Percentiles rank a stretch among this genome's conserved stretches.
Evolutionary conservation across 345 rosid genomes (phyloP).

Genomic region (Sapria himalayana): DNA sequence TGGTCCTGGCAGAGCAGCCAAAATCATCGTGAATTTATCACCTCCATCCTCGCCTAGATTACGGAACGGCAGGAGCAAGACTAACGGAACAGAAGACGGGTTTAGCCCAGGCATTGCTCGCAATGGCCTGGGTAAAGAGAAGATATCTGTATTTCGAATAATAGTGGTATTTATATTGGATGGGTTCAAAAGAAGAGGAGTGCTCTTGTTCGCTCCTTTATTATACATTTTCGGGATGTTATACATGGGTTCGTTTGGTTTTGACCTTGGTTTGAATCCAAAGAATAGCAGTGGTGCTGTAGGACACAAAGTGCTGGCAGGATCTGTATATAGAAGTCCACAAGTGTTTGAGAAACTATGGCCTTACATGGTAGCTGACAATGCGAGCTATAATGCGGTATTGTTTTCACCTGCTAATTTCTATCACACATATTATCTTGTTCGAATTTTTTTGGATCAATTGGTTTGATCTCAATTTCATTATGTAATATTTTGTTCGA

Average conservation of each 20-base stretch:
- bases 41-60: conserved; percentile 77
- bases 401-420: conserved; percentile 1
- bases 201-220: conserved; percentile 67
- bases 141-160: conserved; percentile 29
- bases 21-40: conserved; percentile 15
- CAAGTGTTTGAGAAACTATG: conserved; percentile 59
- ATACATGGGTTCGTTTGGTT: conserved; percentile 68
- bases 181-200: conserved; percentile 61
- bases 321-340: conserved; percentile 77
- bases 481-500: too few relatives aligned
- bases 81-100: not conserved
- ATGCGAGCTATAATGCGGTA: conserved; percentile 47
- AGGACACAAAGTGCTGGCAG: conserved; percentile 36
- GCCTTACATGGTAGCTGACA: conserved; percentile 72
- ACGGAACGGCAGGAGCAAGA: conserved; percentile 37
- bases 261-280: conserved; percentile 39
- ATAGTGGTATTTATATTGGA: conserved; percentile 26
- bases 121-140: conserved; percentile 17
- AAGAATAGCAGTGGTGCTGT: conserved; percentile 32
- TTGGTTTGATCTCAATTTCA: too few relatives aligned
- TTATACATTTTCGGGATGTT: conserved; percentile 71
- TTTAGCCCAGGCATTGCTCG: conserved; percentile 3
- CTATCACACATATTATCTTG: too few relatives aligned
- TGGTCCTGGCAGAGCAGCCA: conserved; percentile 24
- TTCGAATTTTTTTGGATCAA: too few relatives aligned